Evolutionary conservation across 495 filamentous ascomycete species (phyloP).

Genomic region (Hypoxylon perforatum): DNA sequence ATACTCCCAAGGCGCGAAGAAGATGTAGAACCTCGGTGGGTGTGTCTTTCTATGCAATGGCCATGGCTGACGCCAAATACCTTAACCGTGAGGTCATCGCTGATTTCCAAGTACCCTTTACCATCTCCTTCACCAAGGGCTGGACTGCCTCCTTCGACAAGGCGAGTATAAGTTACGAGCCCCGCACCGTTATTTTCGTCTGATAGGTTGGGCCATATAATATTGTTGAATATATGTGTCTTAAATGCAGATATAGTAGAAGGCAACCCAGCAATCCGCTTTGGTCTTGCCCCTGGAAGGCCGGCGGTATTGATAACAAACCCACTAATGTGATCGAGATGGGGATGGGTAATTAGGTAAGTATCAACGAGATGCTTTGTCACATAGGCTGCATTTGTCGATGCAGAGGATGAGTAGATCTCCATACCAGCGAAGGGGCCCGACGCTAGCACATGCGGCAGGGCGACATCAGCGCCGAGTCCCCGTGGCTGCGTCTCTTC

Average conservation of each 20-base stretch:
- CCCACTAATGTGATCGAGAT: constrained; percentile 91
- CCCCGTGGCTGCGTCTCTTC: constrained; percentile 57
- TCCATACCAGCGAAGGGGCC: constrained; percentile 81
- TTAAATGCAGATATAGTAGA: constrained; percentile 89
- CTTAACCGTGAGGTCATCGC: constrained; percentile 81
- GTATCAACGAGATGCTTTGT: constrained; percentile 82
- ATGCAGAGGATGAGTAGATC: constrained; percentile 67
- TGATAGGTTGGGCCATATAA: constrained; percentile 97
- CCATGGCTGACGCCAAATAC: constrained; percentile 87
- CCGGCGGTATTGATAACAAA: constrained; percentile 93
- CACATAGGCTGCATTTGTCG: constrained; percentile 83
- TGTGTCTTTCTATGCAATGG: constrained; percentile 79
- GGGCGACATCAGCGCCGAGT: constrained; percentile 52
- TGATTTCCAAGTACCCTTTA: constrained; percentile 85
- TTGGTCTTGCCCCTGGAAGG: constrained; percentile 77
- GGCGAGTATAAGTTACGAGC: constrained; percentile 86
- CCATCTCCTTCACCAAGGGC: constrained; percentile 79
- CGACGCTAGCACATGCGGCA: constrained; percentile 51
- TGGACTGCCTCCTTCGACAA: constrained; percentile 87
- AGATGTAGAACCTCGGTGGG: constrained; percentile 65
- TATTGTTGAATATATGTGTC: constrained; percentile 93
- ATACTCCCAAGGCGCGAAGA: constrained; percentile 54
- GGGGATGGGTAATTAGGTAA: constrained; percentile 91
- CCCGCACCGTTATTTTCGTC: constrained; percentile 96
- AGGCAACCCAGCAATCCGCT: constrained; percentile 84